Base-by-base conservation (phyloP, 1,139 yeast species). In the Yueomyces sp. region DNA sequence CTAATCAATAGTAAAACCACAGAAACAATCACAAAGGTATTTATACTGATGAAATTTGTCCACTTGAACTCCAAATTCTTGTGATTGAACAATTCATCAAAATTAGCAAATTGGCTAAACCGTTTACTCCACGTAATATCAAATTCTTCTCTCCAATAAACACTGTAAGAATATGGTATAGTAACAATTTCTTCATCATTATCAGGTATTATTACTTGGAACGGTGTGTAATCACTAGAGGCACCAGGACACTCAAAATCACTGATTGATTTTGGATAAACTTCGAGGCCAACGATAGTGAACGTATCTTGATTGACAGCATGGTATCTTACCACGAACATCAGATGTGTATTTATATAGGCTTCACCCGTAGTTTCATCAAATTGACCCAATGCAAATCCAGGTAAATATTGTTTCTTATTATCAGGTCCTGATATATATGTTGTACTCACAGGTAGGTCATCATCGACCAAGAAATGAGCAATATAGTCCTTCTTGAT, bases 271-370 rank as follows among this genome's bases (percentile, higher is more conserved):
- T 78, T 81, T 8, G 96, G 96, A 55, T 86, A 86, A 6, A 85
- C 86, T 64, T 87, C 96, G 53, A 86, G 84, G 0, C 95, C 96
- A 27, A 86, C 95, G 52, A 87, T 83, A 2, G 83, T 73, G 50
- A 72, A 67, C 42, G 66, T 60, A 3, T 71, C 71, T 25, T 62
- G 54, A 50, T 65, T 55, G 51, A 79, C 81, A 30, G 69, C 68
- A 50, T 86, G 82, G 62, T 78, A 83, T 54, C 95, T 71, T 39
- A 87, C 70, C 26, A 86, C 91, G 47, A 87, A 57, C 78, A 82
- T 81, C 8, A 81, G 78, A 59, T 87, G 96, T 58, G 85, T 87
- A 60, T 86, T 76, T 36, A 86, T 51, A 56, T 76, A 81, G 8
- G 78, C 66, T 36, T 72, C 63, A 25, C 72, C 81, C 1, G 59